Evolutionary conservation across 1,284 basidiomycete species (phyloP).

Genomic region (Hymenochaete sp.): DNA sequence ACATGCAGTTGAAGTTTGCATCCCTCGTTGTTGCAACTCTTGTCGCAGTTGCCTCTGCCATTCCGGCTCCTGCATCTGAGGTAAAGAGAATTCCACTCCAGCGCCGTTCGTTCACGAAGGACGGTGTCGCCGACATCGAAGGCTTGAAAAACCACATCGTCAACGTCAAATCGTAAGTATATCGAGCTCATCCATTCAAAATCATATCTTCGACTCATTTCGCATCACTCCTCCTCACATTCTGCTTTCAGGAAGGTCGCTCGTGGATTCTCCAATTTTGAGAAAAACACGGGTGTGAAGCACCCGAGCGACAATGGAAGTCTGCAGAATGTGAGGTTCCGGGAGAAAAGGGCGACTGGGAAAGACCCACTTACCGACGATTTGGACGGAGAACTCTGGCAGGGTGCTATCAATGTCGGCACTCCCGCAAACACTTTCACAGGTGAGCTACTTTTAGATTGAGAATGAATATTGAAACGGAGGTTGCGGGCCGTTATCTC

Average conservation of each 20-base stretch:
- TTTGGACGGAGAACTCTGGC: constrained; percentile 16
- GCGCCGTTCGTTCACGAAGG: constrained; percentile 16
- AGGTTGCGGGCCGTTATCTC: no score
- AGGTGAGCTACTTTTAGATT: background rate
- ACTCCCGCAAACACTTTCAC: constrained; percentile 16
- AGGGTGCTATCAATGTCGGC: constrained; percentile 14
- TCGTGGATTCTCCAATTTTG: constrained; percentile 12
- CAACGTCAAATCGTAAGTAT: constrained; percentile 12
- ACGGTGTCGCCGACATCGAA: constrained; percentile 14
- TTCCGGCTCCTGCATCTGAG: constrained; percentile 1
- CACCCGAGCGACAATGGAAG: constrained; percentile 15
- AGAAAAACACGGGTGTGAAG: constrained; percentile 11
- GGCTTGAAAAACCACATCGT: constrained; percentile 11
- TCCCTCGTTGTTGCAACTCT: constrained; percentile 12
- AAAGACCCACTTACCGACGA: constrained; percentile 16
- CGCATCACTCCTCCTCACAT: background rate
- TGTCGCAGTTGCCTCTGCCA: constrained; percentile 5
- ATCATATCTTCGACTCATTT: background rate
- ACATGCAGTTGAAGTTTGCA: constrained; percentile 14
- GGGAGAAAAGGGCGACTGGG: constrained; percentile 12
- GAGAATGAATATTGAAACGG: background rate
- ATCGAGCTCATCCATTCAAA: background rate
- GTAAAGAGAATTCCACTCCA: constrained; percentile 9
- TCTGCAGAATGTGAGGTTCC: background rate
- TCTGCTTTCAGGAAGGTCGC: constrained; percentile 14